Evolutionary conservation across 2,329 filamentous ascomycete species (phyloP).

Genomic region (Neonectria punicea): DNA sequence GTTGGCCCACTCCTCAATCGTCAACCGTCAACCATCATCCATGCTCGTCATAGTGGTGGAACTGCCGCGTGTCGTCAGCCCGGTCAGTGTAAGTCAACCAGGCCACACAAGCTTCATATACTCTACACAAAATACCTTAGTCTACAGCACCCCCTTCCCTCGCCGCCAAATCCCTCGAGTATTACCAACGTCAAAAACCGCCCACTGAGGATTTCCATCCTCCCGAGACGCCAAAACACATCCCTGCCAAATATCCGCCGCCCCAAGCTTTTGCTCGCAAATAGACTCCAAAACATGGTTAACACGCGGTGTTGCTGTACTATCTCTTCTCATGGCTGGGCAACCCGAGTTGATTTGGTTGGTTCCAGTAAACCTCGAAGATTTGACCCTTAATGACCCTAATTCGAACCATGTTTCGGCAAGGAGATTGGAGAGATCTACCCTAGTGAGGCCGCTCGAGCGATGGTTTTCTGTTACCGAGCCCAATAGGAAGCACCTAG

Average conservation of each 20-base stretch:
- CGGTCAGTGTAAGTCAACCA: constrained; percentile 4
- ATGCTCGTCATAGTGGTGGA: constrained; percentile 5
- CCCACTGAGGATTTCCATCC: constrained; percentile 39
- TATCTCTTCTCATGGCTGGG: constrained; percentile 19
- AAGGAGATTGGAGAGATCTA: constrained; percentile 19
- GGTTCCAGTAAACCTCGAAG: constrained; percentile 5
- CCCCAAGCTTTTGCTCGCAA: constrained; percentile 43
- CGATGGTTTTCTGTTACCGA: constrained; percentile 29
- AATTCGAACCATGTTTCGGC: constrained; percentile 10
- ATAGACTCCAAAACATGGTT: constrained; percentile 38
- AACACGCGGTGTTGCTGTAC: constrained; percentile 22
- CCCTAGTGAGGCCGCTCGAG: constrained; percentile 13
- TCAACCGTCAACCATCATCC: background rate
- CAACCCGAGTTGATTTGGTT: constrained; percentile 13
- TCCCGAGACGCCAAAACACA: constrained; percentile 44
- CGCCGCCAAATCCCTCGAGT: constrained; percentile 18
- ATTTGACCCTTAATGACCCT: constrained; percentile 4
- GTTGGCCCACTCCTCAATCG: background rate
- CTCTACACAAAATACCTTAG: constrained; percentile 30
- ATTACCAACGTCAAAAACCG: constrained; percentile 41
- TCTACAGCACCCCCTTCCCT: constrained; percentile 24
- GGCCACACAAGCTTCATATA: constrained; percentile 21
- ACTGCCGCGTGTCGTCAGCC: constrained; percentile 7
- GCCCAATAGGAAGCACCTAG: constrained; percentile 41
- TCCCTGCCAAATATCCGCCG: constrained; percentile 37